Base-by-base conservation (phyloP, 768 basidiomycete species). In the Termitomyces sp. region DNA sequence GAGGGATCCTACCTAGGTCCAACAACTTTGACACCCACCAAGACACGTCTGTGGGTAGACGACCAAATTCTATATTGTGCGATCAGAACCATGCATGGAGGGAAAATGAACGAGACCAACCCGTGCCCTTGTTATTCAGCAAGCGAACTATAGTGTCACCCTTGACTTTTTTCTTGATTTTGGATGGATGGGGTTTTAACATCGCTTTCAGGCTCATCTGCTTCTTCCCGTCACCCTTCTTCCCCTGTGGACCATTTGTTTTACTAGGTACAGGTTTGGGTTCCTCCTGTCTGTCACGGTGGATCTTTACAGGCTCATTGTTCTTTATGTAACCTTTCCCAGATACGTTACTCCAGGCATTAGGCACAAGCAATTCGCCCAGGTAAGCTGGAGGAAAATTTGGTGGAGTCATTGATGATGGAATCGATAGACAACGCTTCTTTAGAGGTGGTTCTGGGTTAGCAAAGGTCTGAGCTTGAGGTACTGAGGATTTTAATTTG, bases 341-440 rank as follows among this genome's bases (percentile, higher is more conserved):
- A 51, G 82, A 87, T 14, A 82, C 87, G 43, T 86, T 91, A 62
- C 88, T 89, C 88, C 88, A 92, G 10, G 88, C 90, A 65, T 89
- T 87, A 23, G 81, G 79, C 26, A 91, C 79, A 10, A 91, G 61
- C 52, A 91, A 76, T 51, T 85, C 86, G 12, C 90, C 90, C 30
- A 92, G 64, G 66, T 88, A 91, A 12, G 70, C 75, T 1, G 77
- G 75, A 13, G 59, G 63, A 60, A 65, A 62, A 23, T 57, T 47
- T 53, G 58, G 58, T 13, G 54, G 63, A 50, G 62, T 43, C 53
- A 63, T 23, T 61, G 63, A 26, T 64, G 62, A 48, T 16, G 58
- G 41, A 46, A 69, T 67, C 1, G 77, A 81, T 33, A 82, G 59
- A 14, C 82, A 84, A 28, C 81, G 79, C 64, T 77, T 85, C 70